Base-by-base conservation (phyloP, 139 green algal genomes). In the Coelastrella sp. region DNA sequence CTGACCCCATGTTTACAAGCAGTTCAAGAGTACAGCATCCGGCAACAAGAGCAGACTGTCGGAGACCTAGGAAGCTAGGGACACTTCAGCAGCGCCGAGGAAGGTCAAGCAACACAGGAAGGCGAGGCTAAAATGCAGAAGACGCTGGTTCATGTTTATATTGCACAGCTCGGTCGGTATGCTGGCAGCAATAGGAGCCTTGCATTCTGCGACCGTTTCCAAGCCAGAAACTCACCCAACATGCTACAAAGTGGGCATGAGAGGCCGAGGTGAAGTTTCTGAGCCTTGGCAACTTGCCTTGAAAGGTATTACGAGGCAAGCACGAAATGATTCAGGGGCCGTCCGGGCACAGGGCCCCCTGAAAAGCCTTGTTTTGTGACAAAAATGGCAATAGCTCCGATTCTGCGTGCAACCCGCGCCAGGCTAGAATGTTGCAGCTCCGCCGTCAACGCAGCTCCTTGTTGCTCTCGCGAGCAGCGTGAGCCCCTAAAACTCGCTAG, bases 361-460 rank as follows among this genome's bases (percentile, higher is more conserved):
- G 64, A 71, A 14, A 71, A 11, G 64, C 11, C 64, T 71, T 47
- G 32, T 47, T 47, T 47, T 47, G 32, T 47, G 32, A 47, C 32
- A 47, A 47, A 47, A 71, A 71, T 71, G 61, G 61, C 61, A 71
- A 71, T 71, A 13, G 11, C 8, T 19, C 8, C 61, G 61, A 10
- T 71, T 13, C 61, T 71, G 61, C 0, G 11, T 47, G 32, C 32
- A 47, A 47, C 32, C 32, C 32, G 32, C 32, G 32, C 32, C 32
- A 47, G 32, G 32, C 32, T 47, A 47, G 32, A 47, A 47, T 14
- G 64, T 14, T 14, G 64, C 16, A 14, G 16, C 11, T 71, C 68
- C 68, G 68, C 68, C 68, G 68, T 76, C 68, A 76, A 76, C 16
- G n/a, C 17, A 76, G 68, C 68, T 47, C 68, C 68, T 76, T 76